Conservation (phyloP, 257 asterid genomes). For the Scutellaria barbata region DNA sequence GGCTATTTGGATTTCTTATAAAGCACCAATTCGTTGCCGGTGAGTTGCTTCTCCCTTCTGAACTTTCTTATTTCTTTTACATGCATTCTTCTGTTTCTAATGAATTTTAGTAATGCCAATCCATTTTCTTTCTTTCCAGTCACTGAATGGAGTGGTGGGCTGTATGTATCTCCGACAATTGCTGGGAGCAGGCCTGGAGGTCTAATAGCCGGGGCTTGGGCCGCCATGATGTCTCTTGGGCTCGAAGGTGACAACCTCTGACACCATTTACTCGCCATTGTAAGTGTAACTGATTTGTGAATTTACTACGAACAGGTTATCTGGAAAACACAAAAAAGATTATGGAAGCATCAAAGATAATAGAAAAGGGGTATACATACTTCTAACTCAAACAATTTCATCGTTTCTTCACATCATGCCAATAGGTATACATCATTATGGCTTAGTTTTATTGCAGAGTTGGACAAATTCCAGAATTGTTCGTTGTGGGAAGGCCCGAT, state of each 20-base stretch:
- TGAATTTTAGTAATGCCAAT: slow-evolving; percentile 2
- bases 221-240: slow-evolving; percentile 97
- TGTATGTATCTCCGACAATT: slow-evolving; percentile 87
- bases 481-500: slow-evolving; percentile 87
- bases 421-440: not conserved
- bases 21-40: slow-evolving; percentile 99
- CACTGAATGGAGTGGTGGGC: slow-evolving; percentile 99
- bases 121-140: slow-evolving; percentile 46
- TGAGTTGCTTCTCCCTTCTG: slow-evolving; percentile 49
- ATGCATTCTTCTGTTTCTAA: slow-evolving; percentile 3
- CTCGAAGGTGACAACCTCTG: slow-evolving; percentile 61
- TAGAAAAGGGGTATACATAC: slow-evolving; percentile 75
- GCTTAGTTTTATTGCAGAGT: slow-evolving; percentile 48
- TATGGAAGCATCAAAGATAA: slow-evolving; percentile 92
- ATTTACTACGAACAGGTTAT: slow-evolving; percentile 59
- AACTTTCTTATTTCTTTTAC: slow-evolving; percentile 17
- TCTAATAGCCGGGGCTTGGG: slow-evolving; percentile 99
- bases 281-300: slow-evolving; percentile 31
- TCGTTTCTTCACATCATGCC: slow-evolving; percentile 21
- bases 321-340: slow-evolving; percentile 82
- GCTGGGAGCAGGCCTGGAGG: slow-evolving; percentile 99
- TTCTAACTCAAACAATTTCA: slow-evolving; percentile 17
- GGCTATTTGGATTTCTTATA: slow-evolving; percentile 45
- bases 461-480: slow-evolving; percentile 72
- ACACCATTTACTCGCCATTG: slow-evolving; percentile 24